Evolutionary conservation across 2,329 filamentous ascomycete species (phyloP).

Genomic region (Colletotrichum caudatum): DNA sequence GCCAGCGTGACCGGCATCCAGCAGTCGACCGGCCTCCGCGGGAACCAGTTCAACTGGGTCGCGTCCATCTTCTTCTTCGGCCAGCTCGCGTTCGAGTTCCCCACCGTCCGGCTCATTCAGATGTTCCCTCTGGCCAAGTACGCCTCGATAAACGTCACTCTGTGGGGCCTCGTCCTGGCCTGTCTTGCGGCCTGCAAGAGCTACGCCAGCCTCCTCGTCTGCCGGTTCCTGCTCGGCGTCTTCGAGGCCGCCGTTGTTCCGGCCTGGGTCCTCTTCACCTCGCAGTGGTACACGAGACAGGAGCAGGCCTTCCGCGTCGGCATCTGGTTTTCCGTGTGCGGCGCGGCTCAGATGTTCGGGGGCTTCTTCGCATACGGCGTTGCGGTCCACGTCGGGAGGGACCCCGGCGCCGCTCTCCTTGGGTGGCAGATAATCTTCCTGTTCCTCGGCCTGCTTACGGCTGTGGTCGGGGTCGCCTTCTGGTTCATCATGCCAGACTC

Average conservation of each 20-base stretch:
- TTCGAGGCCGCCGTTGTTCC: conserved; percentile 78
- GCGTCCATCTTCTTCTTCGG: conserved; percentile 52
- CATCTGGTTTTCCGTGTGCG: conserved; percentile 75
- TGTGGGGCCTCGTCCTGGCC: conserved; percentile 58
- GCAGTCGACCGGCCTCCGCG: conserved; percentile 58
- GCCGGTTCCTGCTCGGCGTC: conserved; percentile 76
- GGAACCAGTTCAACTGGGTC: conserved; percentile 58
- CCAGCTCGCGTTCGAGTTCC: conserved; percentile 54
- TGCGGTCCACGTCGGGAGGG: conserved; percentile 60
- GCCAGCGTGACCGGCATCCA: conserved; percentile 68
- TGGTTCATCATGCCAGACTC: conserved; percentile 61
- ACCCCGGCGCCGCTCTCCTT: conserved; percentile 58
- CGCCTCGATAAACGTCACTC: conserved; percentile 50
- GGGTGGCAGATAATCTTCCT: conserved; percentile 75
- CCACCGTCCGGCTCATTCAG: conserved; percentile 53
- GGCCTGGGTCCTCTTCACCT: conserved; percentile 75
- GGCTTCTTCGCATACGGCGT: conserved; percentile 57
- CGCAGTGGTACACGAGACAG: conserved; percentile 78
- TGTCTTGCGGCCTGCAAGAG: conserved; percentile 73
- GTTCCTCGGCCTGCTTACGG: conserved; percentile 64
- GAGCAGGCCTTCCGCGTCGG: conserved; percentile 73
- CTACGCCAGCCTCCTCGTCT: conserved; percentile 71
- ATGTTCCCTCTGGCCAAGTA: conserved; percentile 54
- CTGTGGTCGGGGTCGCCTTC: conserved; percentile 61
- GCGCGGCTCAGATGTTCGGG: conserved; percentile 55